These are phyloP conservation scores for Parachaetomium inaequale DNA, from an alignment of 495 filamentous ascomycete species.

Conservation along the genomic window DNA sequence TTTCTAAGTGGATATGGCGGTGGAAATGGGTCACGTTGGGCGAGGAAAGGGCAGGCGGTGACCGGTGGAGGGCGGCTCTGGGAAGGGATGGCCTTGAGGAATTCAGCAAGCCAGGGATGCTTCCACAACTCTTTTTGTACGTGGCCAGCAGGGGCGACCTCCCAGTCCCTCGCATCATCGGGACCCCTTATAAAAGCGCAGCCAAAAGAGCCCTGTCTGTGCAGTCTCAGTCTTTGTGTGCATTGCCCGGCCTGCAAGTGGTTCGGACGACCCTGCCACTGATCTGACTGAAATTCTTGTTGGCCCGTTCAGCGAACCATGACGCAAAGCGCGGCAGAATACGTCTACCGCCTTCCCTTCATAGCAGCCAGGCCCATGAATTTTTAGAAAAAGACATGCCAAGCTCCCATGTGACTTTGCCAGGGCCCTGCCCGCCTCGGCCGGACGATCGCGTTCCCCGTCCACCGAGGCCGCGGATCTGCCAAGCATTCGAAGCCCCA, in stretches of 20 bases:
- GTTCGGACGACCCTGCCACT: conserved; percentile 7
- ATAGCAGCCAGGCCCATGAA: neutral
- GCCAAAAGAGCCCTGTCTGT: neutral
- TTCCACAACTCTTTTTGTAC: conserved; percentile 16
- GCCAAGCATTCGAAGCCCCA: neutral
- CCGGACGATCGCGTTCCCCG: conserved; percentile 4
- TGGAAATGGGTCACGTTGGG: conserved; percentile 22
- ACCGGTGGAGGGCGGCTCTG: neutral
- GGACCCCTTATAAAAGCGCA: neutral
- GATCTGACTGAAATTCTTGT: conserved; percentile 12
- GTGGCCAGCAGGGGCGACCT: conserved; percentile 4
- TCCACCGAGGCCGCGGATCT: conserved; percentile 16
- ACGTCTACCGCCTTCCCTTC: conserved; percentile 25
- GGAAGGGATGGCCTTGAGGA: conserved; percentile 10
- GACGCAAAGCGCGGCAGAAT: conserved; percentile 29
- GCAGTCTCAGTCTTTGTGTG: neutral
- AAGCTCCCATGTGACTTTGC: conserved; percentile 23
- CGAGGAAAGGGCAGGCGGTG: conserved; percentile 21
- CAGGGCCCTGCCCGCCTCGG: conserved; percentile 17
- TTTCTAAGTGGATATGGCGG: conserved; percentile 21
- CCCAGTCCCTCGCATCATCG: conserved; percentile 5
- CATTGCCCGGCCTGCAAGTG: neutral
- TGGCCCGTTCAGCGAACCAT: conserved; percentile 21
- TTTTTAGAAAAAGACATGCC: too few species aligned
- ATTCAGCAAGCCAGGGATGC: conserved; percentile 15